Evolutionary conservation across 2,329 filamentous ascomycete genomes (phyloP).

Genomic region (Meredithiella fracta): DNA sequence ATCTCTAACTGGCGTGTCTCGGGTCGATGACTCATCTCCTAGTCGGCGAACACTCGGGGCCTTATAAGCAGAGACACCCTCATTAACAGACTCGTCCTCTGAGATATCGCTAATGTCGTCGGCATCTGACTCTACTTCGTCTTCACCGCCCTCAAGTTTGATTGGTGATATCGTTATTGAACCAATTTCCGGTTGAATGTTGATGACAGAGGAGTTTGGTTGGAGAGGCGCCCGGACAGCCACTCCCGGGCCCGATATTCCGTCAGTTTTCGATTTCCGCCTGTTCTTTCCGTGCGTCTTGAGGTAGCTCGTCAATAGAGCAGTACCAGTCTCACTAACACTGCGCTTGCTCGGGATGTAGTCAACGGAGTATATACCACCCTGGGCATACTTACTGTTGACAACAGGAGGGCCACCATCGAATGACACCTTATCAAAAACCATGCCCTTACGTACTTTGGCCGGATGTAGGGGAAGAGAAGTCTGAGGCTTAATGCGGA

Average conservation of each 20-base stretch:
- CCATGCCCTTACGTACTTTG: conserved; percentile 25
- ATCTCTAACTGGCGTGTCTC: conserved; percentile 35
- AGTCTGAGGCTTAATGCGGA: conserved; percentile 27
- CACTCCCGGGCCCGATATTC: too few species aligned
- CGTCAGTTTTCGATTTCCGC: conserved; percentile 12
- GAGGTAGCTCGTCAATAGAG: conserved; percentile 33
- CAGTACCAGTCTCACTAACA: conserved; percentile 20
- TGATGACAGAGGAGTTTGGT: neutral
- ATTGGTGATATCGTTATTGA: conserved; percentile 25
- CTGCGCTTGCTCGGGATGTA: conserved; percentile 21
- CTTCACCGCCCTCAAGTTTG: conserved; percentile 21
- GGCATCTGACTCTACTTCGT: conserved; percentile 25
- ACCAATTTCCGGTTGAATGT: conserved; percentile 19
- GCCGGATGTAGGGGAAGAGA: conserved; percentile 13
- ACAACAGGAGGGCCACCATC: conserved; percentile 35
- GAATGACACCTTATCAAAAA: conserved; percentile 39
- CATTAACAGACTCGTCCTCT: conserved; percentile 38
- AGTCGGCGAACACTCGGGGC: conserved; percentile 21
- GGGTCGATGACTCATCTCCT: conserved; percentile 38
- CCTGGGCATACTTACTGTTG: conserved; percentile 42
- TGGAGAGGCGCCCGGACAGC: neutral
- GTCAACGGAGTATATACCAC: conserved; percentile 35
- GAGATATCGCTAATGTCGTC: conserved; percentile 37
- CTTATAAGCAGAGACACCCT: conserved; percentile 33
- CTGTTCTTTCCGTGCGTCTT: conserved; percentile 29